phyloP scores from a whole-genome alignment of 2,329 filamentous ascomycete species.

The Celoporthe dispersa region DNA sequence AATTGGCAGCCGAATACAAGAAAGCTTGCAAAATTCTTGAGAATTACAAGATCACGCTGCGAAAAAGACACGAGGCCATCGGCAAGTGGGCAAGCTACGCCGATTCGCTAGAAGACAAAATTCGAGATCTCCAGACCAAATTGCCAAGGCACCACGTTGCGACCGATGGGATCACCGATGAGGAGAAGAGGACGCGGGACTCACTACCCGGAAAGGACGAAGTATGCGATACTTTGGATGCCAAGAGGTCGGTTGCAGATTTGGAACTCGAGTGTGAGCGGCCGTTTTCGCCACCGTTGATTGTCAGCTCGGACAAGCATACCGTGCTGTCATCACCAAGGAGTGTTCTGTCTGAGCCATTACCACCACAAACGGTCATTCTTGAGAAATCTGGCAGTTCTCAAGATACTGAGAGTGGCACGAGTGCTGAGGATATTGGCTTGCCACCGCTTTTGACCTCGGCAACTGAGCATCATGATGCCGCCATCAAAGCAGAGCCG shows the following conservation, averaged over 20 bases:
- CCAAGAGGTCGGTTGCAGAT: not conserved
- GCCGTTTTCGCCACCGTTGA: slow-evolving; percentile 1
- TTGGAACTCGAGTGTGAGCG: not conserved
- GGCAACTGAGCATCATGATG: not conserved
- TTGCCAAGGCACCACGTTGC: slow-evolving; percentile 12
- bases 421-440: slow-evolving; percentile 23
- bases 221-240: not conserved
- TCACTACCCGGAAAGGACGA: not conserved
- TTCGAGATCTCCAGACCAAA: slow-evolving; percentile 48
- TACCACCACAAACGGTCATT: not conserved
- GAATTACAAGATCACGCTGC: slow-evolving; percentile 43
- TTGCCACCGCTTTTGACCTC: slow-evolving; percentile 39
- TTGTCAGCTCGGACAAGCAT: not conserved
- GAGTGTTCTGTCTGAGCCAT: not conserved
- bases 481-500: slow-evolving; percentile 53
- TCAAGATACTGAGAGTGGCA: not conserved
- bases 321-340: not conserved
- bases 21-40: slow-evolving; percentile 48
- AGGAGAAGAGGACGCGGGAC: not conserved
- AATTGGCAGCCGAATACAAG: slow-evolving; percentile 37
- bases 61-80: slow-evolving; percentile 47
- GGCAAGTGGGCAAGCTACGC: slow-evolving; percentile 53
- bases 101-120: slow-evolving; percentile 46
- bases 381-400: slow-evolving; percentile 14
- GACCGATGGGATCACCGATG: not conserved